Base-by-base conservation (phyloP, 192 early-diverging fungal genomes). In the Backusella circina region DNA sequence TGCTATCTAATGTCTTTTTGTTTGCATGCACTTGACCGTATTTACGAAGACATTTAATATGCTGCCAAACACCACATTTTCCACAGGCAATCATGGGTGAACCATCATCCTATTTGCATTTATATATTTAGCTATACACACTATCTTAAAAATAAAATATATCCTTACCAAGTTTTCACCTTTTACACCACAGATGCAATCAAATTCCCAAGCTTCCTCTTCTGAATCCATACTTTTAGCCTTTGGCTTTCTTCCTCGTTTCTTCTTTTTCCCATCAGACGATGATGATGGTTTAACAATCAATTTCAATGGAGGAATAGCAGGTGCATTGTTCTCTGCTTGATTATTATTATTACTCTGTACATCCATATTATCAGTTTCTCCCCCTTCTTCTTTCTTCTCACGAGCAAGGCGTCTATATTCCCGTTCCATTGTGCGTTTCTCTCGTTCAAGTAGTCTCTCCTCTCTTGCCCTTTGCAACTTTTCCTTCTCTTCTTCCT, bases 51-150 rank as follows among this genome's bases (percentile, higher is more conserved):
- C 93, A 94, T 1, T 78, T 75, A 18, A 93, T 90, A 77, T 94
- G 93, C 67, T 91, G 88, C 93, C 93, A 94, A 2, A 86, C 83
- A 54, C 83, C 78, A 77, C 93, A 94, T 23, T 77, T 70, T 35
- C 83, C 91, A 71, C 93, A 94, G 0, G 89, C 87, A 67, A 94
- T 91, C 86, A 93, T 92, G 0, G 90, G 87, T 28, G 84, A 82
- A 9, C 92, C 93, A 85, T 94, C 90, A 64, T 85, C 85, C 86
- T 87, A 80, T 31, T 30, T 67, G 18, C 7, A 67, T 67, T 6
- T 35, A 35, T n/a, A 47, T 12, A 15, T n/a, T 18, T 32, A 36
- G 21, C 8, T n/a, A 64, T 21, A 23, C 2, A 31, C 28, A 54
- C 9, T 13, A 0, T 30, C 54, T 44, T 18, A 12, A 9, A 13